Evolutionary conservation across 208 protist species (phyloP), one percentile per base, ranked within the genome.

Genomic region (Leishmania turanica): DNA sequence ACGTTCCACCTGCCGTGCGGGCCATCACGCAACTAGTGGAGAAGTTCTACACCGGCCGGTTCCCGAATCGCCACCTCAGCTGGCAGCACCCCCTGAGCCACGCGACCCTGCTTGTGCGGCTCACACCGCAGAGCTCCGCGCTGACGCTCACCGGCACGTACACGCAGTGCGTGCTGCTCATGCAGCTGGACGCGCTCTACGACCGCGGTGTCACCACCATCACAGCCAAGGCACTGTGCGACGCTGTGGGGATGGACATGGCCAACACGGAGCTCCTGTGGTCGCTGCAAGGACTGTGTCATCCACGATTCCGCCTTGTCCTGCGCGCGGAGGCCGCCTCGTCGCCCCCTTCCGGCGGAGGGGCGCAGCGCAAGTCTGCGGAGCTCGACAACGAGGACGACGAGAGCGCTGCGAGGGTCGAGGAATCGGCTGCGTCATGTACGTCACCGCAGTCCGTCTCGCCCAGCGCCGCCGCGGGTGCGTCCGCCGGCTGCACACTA

Each of bases 61-160:
- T 97, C 80, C 69, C 80, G 31, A 88, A 91, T 51, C 95, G 97
- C 37, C 86, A 82, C 51, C 86, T 99, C 47, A 79, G 82, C 72
- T 99, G 97, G 97, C 96, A 98, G 75, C 88, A 98, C 76, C 87
- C 88, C 9, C 84, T 99, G 37, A 88, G 88, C 42, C 78, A 92
- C 65, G 97, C 91, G 60, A 84, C 92, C 13, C 56, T 99, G 37
- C 88, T 84, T 81, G 90, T 74, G 49, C 81, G 64, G 40, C 84
- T 82, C 15, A 83, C 78, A 24, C 77, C 78, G n/a, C 71, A 83
- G 54, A 68, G 92, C 60, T 79, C 78, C 17, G 70, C 72, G 37
- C 90, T 90, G 6, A 95, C 98, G 45, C 80, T 99, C 15, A 75
- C 82, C 0, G 96, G 99, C 13, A 99, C 97, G 34, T 83, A 99